phyloP scores from a whole-genome alignment of 148 eudicot genomes.

The Chenopodium berlandieri region DNA sequence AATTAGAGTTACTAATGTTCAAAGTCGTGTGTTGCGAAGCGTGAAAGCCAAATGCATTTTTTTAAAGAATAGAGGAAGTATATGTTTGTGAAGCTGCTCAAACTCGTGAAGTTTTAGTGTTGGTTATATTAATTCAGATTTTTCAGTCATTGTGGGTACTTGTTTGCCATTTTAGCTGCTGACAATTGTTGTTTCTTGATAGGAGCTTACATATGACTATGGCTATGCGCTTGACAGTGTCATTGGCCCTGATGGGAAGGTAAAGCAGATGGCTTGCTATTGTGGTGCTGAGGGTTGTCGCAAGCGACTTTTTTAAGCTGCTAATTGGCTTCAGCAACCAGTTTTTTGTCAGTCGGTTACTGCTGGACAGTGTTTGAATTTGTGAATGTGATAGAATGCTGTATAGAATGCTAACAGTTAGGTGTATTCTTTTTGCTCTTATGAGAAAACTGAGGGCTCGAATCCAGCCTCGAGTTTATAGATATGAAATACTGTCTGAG shows the following conservation, averaged over 20 bases:
- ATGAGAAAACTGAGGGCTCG: background rate
- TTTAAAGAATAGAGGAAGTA: too few species aligned
- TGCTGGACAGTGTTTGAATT: background rate
- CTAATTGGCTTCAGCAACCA: background rate
- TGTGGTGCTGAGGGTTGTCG: conserved; percentile 50
- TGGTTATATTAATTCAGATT: background rate
- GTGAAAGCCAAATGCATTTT: too few species aligned
- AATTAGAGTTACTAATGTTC: too few species aligned
- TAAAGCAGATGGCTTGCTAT: conserved; percentile 41
- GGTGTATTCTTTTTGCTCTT: background rate
- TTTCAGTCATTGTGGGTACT: background rate
- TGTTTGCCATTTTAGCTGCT: background rate
- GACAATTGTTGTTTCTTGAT: background rate
- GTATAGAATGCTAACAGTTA: conserved; percentile 17
- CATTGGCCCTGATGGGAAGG: conserved; percentile 44
- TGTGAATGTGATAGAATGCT: conserved; percentile 1
- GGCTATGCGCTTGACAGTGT: conserved; percentile 47
- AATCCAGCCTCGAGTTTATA: conserved; percentile 13
- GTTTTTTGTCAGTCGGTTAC: background rate
- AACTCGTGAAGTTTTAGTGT: background rate
- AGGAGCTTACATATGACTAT: conserved; percentile 54
- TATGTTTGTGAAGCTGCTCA: too few species aligned
- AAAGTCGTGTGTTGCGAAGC: too few species aligned
- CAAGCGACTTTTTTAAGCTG: conserved; percentile 29
- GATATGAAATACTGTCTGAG: background rate